Percentiles rank a stretch among this genome's conserved stretches.
These are phyloP conservation scores for Fusarium concolor DNA, from an alignment of 2,329 filamentous ascomycete genomes.

Conservation along the genomic window DNA sequence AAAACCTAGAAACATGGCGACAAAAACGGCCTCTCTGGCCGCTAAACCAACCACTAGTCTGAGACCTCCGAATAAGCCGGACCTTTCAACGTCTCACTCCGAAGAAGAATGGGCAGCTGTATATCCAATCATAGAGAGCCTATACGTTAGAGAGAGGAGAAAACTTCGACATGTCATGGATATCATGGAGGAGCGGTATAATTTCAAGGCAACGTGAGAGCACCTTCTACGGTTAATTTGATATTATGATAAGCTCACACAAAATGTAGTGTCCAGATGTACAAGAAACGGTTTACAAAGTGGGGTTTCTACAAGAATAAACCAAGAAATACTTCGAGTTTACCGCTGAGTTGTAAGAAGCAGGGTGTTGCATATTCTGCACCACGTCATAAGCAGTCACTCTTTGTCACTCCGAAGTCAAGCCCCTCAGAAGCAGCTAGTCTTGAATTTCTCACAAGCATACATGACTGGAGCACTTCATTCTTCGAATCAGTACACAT, in stretches of 20 bases:
- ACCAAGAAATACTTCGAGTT: background rate
- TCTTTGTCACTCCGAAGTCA: background rate
- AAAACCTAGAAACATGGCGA: constrained; percentile 2
- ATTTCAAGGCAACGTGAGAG: constrained; percentile 28
- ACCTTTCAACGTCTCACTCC: background rate
- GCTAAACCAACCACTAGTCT: background rate
- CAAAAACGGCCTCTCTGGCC: background rate
- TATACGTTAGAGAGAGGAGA: constrained; percentile 17
- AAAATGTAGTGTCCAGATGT: constrained; percentile 2
- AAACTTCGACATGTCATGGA: constrained; percentile 26
- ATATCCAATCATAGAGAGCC: constrained; percentile 3
- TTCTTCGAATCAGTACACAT: constrained; percentile 7
- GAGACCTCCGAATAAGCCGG: background rate
- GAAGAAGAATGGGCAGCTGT: constrained; percentile 20
- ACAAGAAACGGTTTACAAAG: constrained; percentile 29
- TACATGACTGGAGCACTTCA: constrained; percentile 7
- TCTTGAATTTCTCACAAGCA: constrained; percentile 14
- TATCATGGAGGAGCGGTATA: constrained; percentile 20
- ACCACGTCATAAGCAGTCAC: background rate
- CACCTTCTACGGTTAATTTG: no score
- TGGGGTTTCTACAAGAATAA: constrained; percentile 29
- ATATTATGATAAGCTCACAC: background rate
- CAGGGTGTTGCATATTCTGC: background rate
- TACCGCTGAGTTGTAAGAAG: background rate
- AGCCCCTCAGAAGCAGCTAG: background rate